phyloP scores from a whole-genome alignment of 306 rosid species.

The Trichosanthes truncata region DNA sequence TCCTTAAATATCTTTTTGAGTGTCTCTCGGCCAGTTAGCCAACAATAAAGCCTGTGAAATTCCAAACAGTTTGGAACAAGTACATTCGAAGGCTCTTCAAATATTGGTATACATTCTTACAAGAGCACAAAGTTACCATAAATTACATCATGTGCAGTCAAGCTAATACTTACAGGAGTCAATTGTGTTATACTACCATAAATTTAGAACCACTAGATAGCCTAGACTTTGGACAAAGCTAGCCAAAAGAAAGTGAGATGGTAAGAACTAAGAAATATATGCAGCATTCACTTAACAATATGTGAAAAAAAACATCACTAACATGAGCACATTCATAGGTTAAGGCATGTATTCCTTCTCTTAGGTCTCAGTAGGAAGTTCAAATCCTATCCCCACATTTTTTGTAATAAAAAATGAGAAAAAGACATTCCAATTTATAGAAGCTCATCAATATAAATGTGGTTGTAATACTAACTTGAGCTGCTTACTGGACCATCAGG shows the following conservation, averaged over 20 bases:
- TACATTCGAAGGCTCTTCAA: background rate
- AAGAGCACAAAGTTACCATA: background rate
- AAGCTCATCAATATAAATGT: slow-evolving; percentile 3
- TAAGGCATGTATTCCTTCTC: background rate
- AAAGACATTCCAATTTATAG: background rate
- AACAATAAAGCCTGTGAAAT: background rate
- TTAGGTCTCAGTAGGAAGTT: background rate
- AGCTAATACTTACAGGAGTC: background rate
- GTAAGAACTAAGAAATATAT: background rate
- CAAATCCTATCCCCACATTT: background rate
- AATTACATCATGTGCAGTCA: background rate
- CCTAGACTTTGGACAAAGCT: background rate
- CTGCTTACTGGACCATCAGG: slow-evolving; percentile 53
- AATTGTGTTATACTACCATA: background rate
- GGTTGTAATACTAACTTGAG: slow-evolving; percentile 38
- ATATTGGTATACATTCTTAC: background rate
- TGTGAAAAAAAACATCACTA: background rate
- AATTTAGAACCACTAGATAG: background rate
- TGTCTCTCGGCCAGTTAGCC: background rate
- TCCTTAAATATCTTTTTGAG: background rate
- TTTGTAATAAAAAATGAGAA: background rate
- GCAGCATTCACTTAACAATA: background rate
- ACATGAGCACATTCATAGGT: background rate
- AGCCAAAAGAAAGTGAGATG: background rate
- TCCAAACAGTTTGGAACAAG: background rate